Percentiles rank a stretch among this genome's conserved stretches.
Evolutionary conservation across 2,329 filamentous ascomycete species (phyloP).

Genomic region (Paracamarosporium sp.): DNA sequence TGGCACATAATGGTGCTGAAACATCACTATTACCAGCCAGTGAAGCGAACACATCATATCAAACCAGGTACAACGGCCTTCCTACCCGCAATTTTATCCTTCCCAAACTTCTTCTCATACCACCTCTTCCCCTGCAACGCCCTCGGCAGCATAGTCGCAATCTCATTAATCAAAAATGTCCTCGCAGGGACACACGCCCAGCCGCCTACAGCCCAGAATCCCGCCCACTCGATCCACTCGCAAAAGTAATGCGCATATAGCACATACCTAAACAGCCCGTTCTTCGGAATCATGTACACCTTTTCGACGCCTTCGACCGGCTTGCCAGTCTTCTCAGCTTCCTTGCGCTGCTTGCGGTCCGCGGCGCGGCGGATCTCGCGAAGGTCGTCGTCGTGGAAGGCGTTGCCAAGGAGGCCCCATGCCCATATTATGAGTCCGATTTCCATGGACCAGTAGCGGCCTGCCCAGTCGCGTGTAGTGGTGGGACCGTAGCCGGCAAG

Average conservation of each 20-base stretch:
- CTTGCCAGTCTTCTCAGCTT: slow-evolving; percentile 54
- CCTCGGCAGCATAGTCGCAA: slow-evolving; percentile 88
- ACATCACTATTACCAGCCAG: too few relatives aligned
- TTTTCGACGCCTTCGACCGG: slow-evolving; percentile 68
- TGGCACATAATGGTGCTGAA: not conserved
- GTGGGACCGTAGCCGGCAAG: slow-evolving; percentile 80
- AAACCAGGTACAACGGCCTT: slow-evolving; percentile 75
- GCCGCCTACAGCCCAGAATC: slow-evolving; percentile 79
- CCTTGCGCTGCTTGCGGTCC: slow-evolving; percentile 62
- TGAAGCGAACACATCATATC: too few relatives aligned
- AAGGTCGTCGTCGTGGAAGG: slow-evolving; percentile 88
- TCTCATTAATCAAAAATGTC: slow-evolving; percentile 83
- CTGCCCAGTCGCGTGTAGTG: slow-evolving; percentile 61
- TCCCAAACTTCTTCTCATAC: slow-evolving; percentile 89
- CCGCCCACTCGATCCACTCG: slow-evolving; percentile 96
- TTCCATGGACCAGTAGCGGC: slow-evolving; percentile 54
- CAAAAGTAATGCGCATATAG: slow-evolving; percentile 94
- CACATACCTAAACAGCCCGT: slow-evolving; percentile 81
- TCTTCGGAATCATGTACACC: slow-evolving; percentile 85
- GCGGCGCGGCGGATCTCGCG: slow-evolving; percentile 83
- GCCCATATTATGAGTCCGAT: slow-evolving; percentile 78
- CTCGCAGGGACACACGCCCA: slow-evolving; percentile 75
- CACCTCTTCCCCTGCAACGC: slow-evolving; percentile 81
- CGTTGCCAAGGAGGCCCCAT: slow-evolving; percentile 78
- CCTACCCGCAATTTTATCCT: slow-evolving; percentile 75